Conservation (phyloP, 2,329 filamentous ascomycete genomes). For the Polytolypa hystricis region DNA sequence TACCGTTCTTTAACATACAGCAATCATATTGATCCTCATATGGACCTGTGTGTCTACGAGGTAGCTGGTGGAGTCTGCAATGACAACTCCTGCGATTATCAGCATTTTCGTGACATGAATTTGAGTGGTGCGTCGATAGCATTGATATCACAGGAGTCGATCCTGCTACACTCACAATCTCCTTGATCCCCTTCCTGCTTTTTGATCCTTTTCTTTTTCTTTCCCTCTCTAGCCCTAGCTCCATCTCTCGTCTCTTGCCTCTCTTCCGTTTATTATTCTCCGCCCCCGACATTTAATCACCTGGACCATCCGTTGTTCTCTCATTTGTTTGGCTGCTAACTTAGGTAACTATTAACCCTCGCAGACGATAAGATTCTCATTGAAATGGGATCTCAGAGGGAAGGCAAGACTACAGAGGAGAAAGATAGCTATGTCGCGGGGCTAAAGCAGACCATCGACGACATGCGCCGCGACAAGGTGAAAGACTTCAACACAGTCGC, state of each 20-base stretch:
- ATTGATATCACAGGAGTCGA: constrained; percentile 12
- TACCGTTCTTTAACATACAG: constrained; percentile 88
- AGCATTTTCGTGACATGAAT: constrained; percentile 69
- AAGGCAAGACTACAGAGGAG: constrained; percentile 35
- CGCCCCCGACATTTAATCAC: no score
- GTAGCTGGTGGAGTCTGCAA: constrained; percentile 61
- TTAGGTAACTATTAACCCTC: constrained; percentile 25
- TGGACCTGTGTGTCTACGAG: constrained; percentile 66
- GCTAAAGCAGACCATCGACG: constrained; percentile 39
- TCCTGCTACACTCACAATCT: constrained; percentile 12
- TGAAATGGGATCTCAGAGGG: constrained; percentile 37
- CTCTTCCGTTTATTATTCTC: constrained; percentile 1
- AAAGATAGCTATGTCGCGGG: constrained; percentile 34
- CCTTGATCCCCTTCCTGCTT: constrained; percentile 5
- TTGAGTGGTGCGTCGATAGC: constrained; percentile 59
- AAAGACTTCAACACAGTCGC: constrained; percentile 41
- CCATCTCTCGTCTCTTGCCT: no score
- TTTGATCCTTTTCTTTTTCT: constrained; percentile 1
- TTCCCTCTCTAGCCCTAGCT: no score
- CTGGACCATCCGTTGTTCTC: no score
- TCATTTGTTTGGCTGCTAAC: constrained; percentile 26
- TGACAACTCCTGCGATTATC: constrained; percentile 58
- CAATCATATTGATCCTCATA: constrained; percentile 70
- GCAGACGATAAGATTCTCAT: constrained; percentile 42
- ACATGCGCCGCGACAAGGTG: constrained; percentile 38